phyloP scores from a whole-genome alignment of 345 rosid genomes.

The Leavenworthia alabamica region DNA sequence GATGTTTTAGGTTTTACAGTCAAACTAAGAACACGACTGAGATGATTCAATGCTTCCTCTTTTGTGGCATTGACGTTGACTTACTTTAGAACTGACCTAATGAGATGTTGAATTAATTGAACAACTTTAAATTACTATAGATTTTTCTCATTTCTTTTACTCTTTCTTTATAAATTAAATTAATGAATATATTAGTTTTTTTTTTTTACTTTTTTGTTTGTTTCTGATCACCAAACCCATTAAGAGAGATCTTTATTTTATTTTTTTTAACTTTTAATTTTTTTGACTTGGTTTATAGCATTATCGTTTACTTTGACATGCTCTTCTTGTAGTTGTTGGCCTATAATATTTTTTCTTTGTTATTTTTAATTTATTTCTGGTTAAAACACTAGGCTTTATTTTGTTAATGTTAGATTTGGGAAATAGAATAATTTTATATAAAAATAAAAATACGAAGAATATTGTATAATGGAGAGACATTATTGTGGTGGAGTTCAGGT shows the following conservation, averaged over 20 bases:
- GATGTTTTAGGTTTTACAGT: constrained; percentile 20
- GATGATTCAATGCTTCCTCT: constrained; percentile 24
- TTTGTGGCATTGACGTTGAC: constrained; percentile 36
- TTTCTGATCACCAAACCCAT: constrained; percentile 34
- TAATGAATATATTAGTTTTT: neutral
- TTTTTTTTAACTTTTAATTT: constrained; percentile 8
- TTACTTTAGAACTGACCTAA: constrained; percentile 13
- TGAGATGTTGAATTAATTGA: neutral
- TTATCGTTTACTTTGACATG: constrained; percentile 32
- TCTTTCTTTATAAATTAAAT: neutral
- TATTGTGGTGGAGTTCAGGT: constrained; percentile 21
- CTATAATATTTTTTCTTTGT: constrained; percentile 1
- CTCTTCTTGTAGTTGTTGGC: constrained; percentile 25
- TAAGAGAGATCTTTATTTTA: neutral
- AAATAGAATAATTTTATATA: neutral
- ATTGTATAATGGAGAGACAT: constrained; percentile 30
- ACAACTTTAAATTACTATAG: constrained; percentile 22
- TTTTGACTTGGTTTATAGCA: constrained; percentile 29
- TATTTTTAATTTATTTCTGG: too few species aligned
- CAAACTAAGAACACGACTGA: constrained; percentile 9
- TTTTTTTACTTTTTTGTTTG: neutral
- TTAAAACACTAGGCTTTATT: neutral
- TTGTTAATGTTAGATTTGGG: neutral
- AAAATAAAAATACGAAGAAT: neutral
- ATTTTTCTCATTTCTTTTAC: constrained; percentile 12